These are phyloP conservation scores for Pleurotus salmoneostramineus DNA, from an alignment of 768 basidiomycete species.

Conservation along the genomic window DNA sequence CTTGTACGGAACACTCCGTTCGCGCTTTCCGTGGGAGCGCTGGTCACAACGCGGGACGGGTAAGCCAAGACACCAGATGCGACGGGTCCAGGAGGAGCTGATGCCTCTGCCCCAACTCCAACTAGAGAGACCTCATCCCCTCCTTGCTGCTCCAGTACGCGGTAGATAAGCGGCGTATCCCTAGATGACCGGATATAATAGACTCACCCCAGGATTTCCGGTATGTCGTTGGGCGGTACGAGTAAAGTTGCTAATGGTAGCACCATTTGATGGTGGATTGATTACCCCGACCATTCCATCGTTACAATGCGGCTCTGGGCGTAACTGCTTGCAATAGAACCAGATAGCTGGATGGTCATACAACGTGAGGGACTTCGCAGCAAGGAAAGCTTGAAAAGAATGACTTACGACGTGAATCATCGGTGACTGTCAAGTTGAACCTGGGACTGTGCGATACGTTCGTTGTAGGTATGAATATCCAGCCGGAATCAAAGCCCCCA, in stretches of 20 bases:
- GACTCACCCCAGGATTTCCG: conserved; percentile 28
- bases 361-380: background rate
- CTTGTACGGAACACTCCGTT: too few relatives aligned
- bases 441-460: background rate
- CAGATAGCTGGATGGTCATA: conserved; percentile 35
- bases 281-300: conserved; percentile 48
- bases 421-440: background rate
- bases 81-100: conserved; percentile 35
- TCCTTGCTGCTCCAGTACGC: conserved; percentile 25
- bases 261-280: conserved; percentile 43
- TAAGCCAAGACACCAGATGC: conserved; percentile 20
- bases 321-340: conserved; percentile 48
- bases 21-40: too few relatives aligned
- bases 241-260: conserved; percentile 36
- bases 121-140: conserved; percentile 31
- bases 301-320: conserved; percentile 36
- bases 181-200: background rate
- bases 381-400: conserved; percentile 19
- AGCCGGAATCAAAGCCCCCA: conserved; percentile 54
- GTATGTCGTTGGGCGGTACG: conserved; percentile 24
- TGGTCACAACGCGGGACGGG: too few relatives aligned
- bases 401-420: background rate
- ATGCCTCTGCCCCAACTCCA: conserved; percentile 46
- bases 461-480: conserved; percentile 23
- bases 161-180: too few relatives aligned